phyloP scores from a whole-genome alignment of 2,329 filamentous ascomycete species.

The Cladophialophora bantiana region DNA sequence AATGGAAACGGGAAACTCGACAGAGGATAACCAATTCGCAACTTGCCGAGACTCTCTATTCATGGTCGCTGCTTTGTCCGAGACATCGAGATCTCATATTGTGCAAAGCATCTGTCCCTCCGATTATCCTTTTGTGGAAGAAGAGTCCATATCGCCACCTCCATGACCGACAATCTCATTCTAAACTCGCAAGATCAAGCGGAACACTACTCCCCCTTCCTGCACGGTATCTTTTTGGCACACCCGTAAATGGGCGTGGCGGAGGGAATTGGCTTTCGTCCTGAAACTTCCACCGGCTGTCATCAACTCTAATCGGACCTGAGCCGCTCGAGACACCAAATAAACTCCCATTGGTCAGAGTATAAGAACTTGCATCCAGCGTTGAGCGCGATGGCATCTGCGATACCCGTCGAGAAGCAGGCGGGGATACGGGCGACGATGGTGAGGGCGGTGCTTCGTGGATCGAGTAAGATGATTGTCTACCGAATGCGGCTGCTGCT shows the following conservation, averaged over 20 bases:
- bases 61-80: background rate
- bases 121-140: background rate
- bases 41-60: background rate
- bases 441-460: constrained; percentile 52
- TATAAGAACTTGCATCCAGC: constrained; percentile 79
- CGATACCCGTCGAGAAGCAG: constrained; percentile 54
- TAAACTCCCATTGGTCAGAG: constrained; percentile 68
- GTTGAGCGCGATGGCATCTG: constrained; percentile 61
- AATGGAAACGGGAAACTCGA: background rate
- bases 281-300: constrained; percentile 85
- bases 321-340: constrained; percentile 29
- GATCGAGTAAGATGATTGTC: constrained; percentile 43
- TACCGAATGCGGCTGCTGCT: constrained; percentile 64
- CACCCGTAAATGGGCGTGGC: constrained; percentile 79
- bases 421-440: constrained; percentile 50
- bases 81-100: background rate
- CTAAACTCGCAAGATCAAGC: constrained; percentile 67
- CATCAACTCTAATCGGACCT: constrained; percentile 63
- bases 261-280: constrained; percentile 82
- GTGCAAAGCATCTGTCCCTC: background rate
- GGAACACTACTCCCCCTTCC: constrained; percentile 94
- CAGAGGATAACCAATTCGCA: background rate
- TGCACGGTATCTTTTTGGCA: constrained; percentile 80
- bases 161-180: constrained; percentile 18
- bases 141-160: background rate